Conservation (phyloP, 345 rosid species). For the Gossypium herbaceum region DNA sequence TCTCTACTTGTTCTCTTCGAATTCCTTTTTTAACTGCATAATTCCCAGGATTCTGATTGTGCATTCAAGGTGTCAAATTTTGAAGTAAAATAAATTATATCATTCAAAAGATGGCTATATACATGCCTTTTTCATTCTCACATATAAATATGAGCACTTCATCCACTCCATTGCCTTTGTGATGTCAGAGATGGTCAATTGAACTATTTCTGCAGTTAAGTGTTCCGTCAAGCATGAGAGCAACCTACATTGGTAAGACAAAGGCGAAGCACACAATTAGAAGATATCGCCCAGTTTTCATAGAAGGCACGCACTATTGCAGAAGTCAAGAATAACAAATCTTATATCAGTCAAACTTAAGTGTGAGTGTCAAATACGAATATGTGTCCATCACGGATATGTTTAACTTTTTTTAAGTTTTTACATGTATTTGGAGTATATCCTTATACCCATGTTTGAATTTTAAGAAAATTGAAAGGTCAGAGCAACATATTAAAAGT, state of each 20-base stretch:
- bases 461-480: not conserved
- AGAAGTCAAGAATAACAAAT: not conserved
- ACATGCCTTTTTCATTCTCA: constrained; percentile 87
- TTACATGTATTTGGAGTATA: not conserved
- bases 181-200: constrained; percentile 76
- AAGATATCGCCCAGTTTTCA: constrained; percentile 3
- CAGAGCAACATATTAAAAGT: constrained; percentile 10
- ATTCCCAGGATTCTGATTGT: constrained; percentile 75
- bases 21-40: constrained; percentile 77
- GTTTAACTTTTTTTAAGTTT: not conserved
- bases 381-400: not conserved
- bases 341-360: not conserved
- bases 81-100: constrained; percentile 13
- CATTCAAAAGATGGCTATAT: constrained; percentile 5
- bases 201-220: constrained; percentile 97
- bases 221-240: constrained; percentile 87
- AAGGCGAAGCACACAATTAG: constrained; percentile 14
- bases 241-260: constrained; percentile 53
- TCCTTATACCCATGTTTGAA: not conserved
- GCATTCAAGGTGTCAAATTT: constrained; percentile 12
- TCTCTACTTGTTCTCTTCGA: constrained; percentile 70
- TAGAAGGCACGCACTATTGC: not conserved
- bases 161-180: constrained; percentile 94
- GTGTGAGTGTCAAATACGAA: not conserved
- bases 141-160: constrained; percentile 88